These are phyloP conservation scores for Aleurites moluccanus DNA, from an alignment of 441 rosid genomes.

Conservation along the genomic window DNA sequence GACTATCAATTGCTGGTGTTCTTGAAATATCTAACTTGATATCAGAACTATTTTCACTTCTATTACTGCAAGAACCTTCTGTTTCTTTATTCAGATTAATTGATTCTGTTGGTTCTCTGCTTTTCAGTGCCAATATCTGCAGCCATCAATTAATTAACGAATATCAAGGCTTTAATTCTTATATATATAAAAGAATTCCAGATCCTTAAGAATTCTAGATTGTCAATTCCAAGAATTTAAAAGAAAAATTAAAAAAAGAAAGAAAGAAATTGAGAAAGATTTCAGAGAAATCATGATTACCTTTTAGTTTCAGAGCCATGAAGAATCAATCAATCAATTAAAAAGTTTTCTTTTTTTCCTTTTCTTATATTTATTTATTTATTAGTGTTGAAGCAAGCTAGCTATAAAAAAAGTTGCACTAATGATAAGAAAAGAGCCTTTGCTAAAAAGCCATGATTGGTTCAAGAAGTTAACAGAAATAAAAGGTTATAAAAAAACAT, in stretches of 20 bases:
- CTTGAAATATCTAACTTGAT: conserved; percentile 76
- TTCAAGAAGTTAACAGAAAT: conserved; percentile 17
- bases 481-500: conserved; percentile 19
- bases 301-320: conserved; percentile 9
- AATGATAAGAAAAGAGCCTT: conserved; percentile 29
- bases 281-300: conserved; percentile 9
- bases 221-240: background rate
- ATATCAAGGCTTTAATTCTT: conserved; percentile 5
- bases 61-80: conserved; percentile 85
- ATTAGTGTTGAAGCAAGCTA: conserved; percentile 1
- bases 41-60: conserved; percentile 90
- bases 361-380: background rate
- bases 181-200: background rate
- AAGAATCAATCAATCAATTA: conserved; percentile 18
- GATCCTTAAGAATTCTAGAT: background rate
- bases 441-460: conserved; percentile 17
- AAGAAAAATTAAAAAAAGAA: background rate
- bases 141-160: conserved; percentile 11
- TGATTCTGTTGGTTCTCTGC: conserved; percentile 76
- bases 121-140: no score
- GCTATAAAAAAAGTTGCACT: conserved; percentile 12
- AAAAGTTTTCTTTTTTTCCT: background rate
- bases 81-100: conserved; percentile 94
- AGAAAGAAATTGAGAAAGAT: background rate
- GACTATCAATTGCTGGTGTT: conserved; percentile 68